Evolutionary conservation across 2,329 filamentous ascomycete genomes (phyloP), one percentile per base, ranked within the genome.

Genomic region (Cytospora leucostoma): DNA sequence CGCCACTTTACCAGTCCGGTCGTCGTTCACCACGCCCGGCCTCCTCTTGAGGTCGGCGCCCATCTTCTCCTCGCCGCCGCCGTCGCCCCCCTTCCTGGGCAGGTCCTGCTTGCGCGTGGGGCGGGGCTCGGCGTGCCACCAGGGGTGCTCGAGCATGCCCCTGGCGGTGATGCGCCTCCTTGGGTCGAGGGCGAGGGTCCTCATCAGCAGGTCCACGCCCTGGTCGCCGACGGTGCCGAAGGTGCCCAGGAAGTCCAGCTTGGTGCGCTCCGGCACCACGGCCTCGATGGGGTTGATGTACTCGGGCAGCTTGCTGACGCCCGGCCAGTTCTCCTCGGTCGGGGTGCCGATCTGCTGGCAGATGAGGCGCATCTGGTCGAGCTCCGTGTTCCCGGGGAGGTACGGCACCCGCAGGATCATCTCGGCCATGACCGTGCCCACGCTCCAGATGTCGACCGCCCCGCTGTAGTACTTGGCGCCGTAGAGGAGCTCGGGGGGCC

Each of bases 271-370:
- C 70, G 86, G 79, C 66, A 87, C 82, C 62, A 78, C 75, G 62
- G 84, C 69, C 71, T 66, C 78, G 6, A 85, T 84, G 1, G 89
- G 83, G 1, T 90, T 84, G n/a, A 93, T 86, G 76, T 95, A 99
- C 65, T 89, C 89, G 15, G 88, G 87, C 12, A 99, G 80, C 67
- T 87, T 87, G 5, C 88, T 88, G 8, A 99, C 93, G 34, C 94
- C 94, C 0, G 95, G 93, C 95, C 95, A 99, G 74, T 93, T 94
- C 17, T 95, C 91, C 73, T 99, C 95, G 5, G 88, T 95, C 0
- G 95, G 95, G 0, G 93, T 96, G 63, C 95, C 95, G 67, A 98
- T 87, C 60, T 88, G 88, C 71, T 92, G 87, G 73, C 89, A 92
- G 67, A 98, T 96, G 69, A 94, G 84, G 63, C 86, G 83, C 68